These are phyloP conservation scores for Cylindricascospora bacillispora DNA, from an alignment of 1,139 yeast genomes.

Conservation along the genomic window DNA sequence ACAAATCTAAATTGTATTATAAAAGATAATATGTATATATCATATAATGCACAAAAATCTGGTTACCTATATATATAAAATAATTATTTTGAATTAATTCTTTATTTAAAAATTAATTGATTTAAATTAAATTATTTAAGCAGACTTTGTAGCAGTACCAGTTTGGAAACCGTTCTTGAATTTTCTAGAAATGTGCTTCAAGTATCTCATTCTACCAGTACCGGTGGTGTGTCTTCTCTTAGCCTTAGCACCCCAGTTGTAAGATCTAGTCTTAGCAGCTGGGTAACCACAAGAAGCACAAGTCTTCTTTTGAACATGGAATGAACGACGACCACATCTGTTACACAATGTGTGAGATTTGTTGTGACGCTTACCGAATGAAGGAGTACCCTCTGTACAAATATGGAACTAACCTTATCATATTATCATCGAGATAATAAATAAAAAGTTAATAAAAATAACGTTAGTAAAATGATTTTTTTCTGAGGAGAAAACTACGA, in stretches of 20 bases:
- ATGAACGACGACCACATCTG: constrained; percentile 98
- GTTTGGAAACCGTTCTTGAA: constrained; percentile 99
- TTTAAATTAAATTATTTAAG: constrained; percentile 11
- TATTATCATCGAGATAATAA: no score
- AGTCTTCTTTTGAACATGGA: constrained; percentile 98
- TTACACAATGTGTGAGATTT: constrained; percentile 99
- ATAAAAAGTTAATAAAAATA: constrained; percentile 1
- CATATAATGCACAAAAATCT: no score
- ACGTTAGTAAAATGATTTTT: constrained; percentile 18
- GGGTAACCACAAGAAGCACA: constrained; percentile 99
- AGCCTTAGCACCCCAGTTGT: constrained; percentile 99
- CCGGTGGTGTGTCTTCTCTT: constrained; percentile 99
- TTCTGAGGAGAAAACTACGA: no score
- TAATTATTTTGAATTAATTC: no score
- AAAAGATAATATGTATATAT: background rate
- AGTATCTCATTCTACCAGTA: constrained; percentile 99
- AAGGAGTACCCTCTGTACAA: constrained; percentile 98
- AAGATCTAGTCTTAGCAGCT: constrained; percentile 96
- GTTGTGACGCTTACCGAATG: constrained; percentile 99
- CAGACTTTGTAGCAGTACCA: constrained; percentile 41
- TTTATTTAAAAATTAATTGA: no score
- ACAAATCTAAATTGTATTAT: background rate
- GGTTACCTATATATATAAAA: no score
- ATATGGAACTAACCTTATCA: no score
- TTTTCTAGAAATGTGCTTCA: constrained; percentile 93